Evolutionary conservation across 2,329 filamentous ascomycete species (phyloP).

Genomic region (Fonsecaea pugnacius): DNA sequence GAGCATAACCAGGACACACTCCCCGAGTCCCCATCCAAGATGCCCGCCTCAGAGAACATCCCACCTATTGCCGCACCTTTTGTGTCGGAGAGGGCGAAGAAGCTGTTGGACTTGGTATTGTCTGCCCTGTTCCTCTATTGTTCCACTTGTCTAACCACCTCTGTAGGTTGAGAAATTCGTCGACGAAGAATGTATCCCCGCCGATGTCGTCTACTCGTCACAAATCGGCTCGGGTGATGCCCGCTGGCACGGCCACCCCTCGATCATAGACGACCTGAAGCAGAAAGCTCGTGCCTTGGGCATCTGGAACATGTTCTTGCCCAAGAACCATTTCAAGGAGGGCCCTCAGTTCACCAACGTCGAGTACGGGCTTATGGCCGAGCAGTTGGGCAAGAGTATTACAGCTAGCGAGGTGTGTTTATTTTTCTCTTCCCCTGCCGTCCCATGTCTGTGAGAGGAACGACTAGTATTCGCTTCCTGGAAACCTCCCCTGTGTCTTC

Average conservation of each 20-base stretch:
- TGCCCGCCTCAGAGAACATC: slow-evolving; percentile 57
- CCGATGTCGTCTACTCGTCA: slow-evolving; percentile 78
- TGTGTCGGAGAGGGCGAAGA: slow-evolving; percentile 82
- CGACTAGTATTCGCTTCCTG: not conserved
- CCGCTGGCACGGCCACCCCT: slow-evolving; percentile 79
- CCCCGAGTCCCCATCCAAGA: not conserved
- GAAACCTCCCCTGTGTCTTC: not conserved
- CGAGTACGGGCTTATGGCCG: slow-evolving; percentile 97
- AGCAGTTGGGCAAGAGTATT: slow-evolving; percentile 86
- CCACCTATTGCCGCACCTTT: slow-evolving; percentile 62
- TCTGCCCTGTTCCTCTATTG: slow-evolving; percentile 44
- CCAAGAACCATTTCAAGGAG: slow-evolving; percentile 92
- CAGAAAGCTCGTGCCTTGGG: slow-evolving; percentile 78
- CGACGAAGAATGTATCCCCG: slow-evolving; percentile 89
- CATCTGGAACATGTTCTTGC: slow-evolving; percentile 98
- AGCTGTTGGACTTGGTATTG: slow-evolving; percentile 74
- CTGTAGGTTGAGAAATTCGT: slow-evolving; percentile 86
- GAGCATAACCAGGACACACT: not conserved
- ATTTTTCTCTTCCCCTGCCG: not conserved
- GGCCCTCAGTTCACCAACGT: slow-evolving; percentile 85
- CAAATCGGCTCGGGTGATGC: slow-evolving; percentile 71
- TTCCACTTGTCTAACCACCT: not conserved
- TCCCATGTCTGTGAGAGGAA: too few species aligned
- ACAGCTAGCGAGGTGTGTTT: slow-evolving; percentile 75
- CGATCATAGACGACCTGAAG: slow-evolving; percentile 88